These are phyloP conservation scores for Pseudognaphalium luteoalbum DNA, from an alignment of 129 eudicot genomes.

Conservation along the genomic window DNA sequence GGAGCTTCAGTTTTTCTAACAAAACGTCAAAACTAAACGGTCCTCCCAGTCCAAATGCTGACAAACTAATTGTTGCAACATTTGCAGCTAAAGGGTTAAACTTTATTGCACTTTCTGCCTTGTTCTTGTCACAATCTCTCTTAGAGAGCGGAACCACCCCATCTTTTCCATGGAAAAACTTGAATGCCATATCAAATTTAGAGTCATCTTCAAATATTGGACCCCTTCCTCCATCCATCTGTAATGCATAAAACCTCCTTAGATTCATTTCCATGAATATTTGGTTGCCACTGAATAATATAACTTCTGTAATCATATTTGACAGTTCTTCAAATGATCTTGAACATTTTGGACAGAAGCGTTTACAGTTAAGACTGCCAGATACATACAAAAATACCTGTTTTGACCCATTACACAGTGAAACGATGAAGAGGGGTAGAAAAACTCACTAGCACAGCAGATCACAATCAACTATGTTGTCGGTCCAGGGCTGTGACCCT, in stretches of 20 bases:
- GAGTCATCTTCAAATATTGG: constrained; percentile 91
- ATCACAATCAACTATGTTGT: constrained; percentile 85
- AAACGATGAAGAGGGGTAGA: background rate
- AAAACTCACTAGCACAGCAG: constrained; percentile 80
- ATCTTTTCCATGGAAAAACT: constrained; percentile 73
- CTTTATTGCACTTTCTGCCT: constrained; percentile 30
- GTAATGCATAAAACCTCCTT: background rate
- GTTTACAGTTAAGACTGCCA: background rate
- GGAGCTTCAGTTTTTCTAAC: constrained; percentile 44
- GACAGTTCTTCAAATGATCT: no score
- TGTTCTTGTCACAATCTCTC: constrained; percentile 31
- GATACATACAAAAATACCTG: background rate
- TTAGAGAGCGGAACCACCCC: constrained; percentile 69
- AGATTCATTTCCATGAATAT: no score
- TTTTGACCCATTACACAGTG: background rate
- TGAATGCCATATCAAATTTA: constrained; percentile 66
- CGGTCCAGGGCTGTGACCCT: constrained; percentile 99
- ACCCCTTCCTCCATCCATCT: constrained; percentile 60
- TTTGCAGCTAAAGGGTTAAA: constrained; percentile 76
- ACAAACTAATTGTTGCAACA: constrained; percentile 69
- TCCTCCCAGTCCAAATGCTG: constrained; percentile 80
- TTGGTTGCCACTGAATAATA: no score
- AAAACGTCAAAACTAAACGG: constrained; percentile 70
- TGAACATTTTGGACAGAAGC: no score
- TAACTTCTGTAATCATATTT: no score